phyloP scores from a whole-genome alignment of 306 rosid species.

The Cucurbita ficifolia region DNA sequence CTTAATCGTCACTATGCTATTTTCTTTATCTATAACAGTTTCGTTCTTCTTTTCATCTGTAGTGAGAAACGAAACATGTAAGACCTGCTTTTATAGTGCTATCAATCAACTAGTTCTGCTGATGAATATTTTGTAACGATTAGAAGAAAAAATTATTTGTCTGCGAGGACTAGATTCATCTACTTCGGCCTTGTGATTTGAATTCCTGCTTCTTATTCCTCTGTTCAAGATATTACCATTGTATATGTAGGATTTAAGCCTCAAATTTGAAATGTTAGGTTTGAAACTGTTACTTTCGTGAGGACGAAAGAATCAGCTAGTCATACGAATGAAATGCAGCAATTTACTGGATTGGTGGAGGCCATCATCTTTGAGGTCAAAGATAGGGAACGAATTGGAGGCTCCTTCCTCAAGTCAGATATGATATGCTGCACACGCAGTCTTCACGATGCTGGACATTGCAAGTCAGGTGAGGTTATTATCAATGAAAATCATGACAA shows the following conservation, averaged over 20 bases:
- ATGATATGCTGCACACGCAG: conserved; percentile 40
- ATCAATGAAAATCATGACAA: conserved; percentile 37
- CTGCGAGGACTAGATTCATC: neutral
- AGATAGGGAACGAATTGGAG: conserved; percentile 61
- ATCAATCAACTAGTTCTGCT: neutral
- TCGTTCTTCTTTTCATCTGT: neutral
- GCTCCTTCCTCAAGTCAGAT: conserved; percentile 42
- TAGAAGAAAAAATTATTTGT: neutral
- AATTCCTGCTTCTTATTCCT: neutral
- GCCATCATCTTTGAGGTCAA: conserved; percentile 68
- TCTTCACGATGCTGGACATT: conserved; percentile 27
- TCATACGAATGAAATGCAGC: conserved; percentile 43
- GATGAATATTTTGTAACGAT: neutral
- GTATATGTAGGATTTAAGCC: neutral
- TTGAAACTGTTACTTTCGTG: conserved; percentile 46
- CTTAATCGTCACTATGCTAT: neutral
- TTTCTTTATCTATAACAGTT: neutral
- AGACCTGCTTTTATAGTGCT: neutral
- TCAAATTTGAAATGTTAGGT: conserved; percentile 36
- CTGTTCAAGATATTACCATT: neutral
- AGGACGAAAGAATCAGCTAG: conserved; percentile 47
- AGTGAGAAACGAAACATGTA: neutral
- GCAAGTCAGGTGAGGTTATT: conserved; percentile 61
- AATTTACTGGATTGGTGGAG: conserved; percentile 66
- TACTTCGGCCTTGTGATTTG: neutral